Evolutionary conservation across 306 rosid genomes (phyloP), one percentile per base, ranked within the genome.

Genomic region (Cicer cuneatum): DNA sequence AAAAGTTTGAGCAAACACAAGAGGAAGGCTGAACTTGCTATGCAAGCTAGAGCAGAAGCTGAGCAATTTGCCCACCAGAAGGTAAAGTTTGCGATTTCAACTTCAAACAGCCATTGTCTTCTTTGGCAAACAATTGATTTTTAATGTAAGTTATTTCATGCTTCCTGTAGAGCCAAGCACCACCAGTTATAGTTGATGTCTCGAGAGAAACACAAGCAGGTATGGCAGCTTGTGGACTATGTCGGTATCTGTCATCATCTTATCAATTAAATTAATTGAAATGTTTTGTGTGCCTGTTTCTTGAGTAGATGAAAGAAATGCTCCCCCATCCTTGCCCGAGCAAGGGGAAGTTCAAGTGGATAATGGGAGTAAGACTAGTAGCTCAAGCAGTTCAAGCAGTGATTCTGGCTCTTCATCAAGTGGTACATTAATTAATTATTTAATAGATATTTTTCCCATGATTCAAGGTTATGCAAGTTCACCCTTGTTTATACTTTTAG

Each of bases 351-450:
- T 83, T 69, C 90, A 61, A 77, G 83, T 80, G 37, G 87, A 87
- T 79, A 84, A 86, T 82, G 85, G 93, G 76, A 91, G 96, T 87
- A 90, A 93, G 85, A 90, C 96, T 59, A 90, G 98, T 81, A 94
- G 99, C 80, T 90, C 97, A 70, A 86, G 95, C 90, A 88, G 96
- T 84, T 94, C 99, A 51, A 90, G 95, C 85, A 92, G 99, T 68
- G 98, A 80, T 84, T 94, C 99, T 67, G 96, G 96, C 69, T 91
- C 99, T 72, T 89, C 97, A 73, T 94, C 98, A 13, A 92, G 95
- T 82, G 99, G 99, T 94, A 94, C 75, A 69, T 69, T 46, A 38
- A n/a, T 12, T 7, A 42, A 24, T 71, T 61, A 48, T 11, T 24
- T 63, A n/a, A 14, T 35, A 13, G 15, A 40, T 66, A 9, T 78